Conservation (phyloP, 257 asterid genomes). For the Plantago elongata region DNA sequence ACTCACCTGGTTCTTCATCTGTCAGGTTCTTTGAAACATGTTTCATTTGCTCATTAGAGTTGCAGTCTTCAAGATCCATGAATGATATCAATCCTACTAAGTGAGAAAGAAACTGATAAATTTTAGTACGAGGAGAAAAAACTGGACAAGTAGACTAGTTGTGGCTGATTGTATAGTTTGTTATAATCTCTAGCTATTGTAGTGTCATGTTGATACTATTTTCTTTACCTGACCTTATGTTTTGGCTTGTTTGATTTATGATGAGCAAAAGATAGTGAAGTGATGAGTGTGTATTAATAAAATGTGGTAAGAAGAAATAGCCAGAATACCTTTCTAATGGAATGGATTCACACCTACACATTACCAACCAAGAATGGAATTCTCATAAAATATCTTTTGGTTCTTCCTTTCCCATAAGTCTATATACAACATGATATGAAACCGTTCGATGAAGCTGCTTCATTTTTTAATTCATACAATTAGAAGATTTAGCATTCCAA, state of each 20-base stretch:
- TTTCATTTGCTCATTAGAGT: neutral
- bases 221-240: neutral
- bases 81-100: neutral
- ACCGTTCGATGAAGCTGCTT: too few relatives aligned
- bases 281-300: slow-evolving; percentile 12
- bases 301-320: slow-evolving; percentile 23
- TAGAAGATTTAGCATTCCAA: too few relatives aligned
- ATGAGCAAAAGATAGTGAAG: slow-evolving; percentile 8
- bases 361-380: slow-evolving; percentile 16
- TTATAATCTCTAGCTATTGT: slow-evolving; percentile 12
- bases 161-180: neutral
- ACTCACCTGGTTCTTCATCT: slow-evolving; percentile 18
- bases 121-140: neutral
- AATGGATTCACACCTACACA: slow-evolving; percentile 27
- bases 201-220: neutral
- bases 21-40: slow-evolving; percentile 4
- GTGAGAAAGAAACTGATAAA: neutral
- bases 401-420: too few relatives aligned
- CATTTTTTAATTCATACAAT: too few relatives aligned
- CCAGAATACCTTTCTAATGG: slow-evolving; percentile 8
- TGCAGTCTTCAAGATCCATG: slow-evolving; percentile 17
- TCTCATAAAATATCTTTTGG: too few relatives aligned
- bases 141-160: too few relatives aligned
- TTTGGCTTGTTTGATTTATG: neutral
- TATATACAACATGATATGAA: too few relatives aligned